Evolutionary conservation across 371 early-diverging fungal species (phyloP), one percentile per base, ranked within the genome.

Genomic region (Apophysomyces variabilis): DNA sequence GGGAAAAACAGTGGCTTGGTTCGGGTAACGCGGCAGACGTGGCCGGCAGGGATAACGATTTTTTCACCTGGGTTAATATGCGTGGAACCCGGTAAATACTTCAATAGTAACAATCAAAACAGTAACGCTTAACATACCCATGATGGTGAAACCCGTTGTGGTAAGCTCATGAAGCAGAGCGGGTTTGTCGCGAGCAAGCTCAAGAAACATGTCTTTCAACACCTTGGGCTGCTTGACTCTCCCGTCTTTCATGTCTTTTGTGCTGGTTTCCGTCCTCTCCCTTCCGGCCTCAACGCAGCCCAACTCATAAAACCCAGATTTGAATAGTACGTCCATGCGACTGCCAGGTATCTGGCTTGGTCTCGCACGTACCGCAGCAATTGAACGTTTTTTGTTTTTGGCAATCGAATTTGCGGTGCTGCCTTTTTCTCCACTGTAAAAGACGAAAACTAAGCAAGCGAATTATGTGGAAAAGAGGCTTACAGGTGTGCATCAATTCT

Each of bases 351-450:
- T 13, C 7, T 21, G 7, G 16, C 47, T 21, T 1, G 3, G n/a
- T 47, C 16, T 47, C 21, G 47, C n/a, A 13, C 18, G 18, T 14
- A 47, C 47, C 11, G 47, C 18, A 47, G 11, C 47, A 7, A 14
- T 11, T 47, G 16, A 18, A 14, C 41, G n/a, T 47, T 47, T 47
- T 47, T 16, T 47, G 18, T 47, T 47, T 16, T 18, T 47, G 14
- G n/a, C 47, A 47, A 4, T 18, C 11, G 47, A 47, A 16, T 47
- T 21, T 47, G 9, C 11, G 7, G 11, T 47, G 47, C 47, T 47
- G 47, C 47, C 9, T 47, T 47, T 47, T 46, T 3, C 47, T n/a
- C 47, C 47, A n/a, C 47, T 47, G n/a, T 47, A 18, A 47, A 47
- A 47, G 18, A 16, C 5, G 5, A 41, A 41, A 26, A 26, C 32